Evolutionary conservation across 2,329 filamentous ascomycete species (phyloP).

Genomic region (Xylaria sp.): DNA sequence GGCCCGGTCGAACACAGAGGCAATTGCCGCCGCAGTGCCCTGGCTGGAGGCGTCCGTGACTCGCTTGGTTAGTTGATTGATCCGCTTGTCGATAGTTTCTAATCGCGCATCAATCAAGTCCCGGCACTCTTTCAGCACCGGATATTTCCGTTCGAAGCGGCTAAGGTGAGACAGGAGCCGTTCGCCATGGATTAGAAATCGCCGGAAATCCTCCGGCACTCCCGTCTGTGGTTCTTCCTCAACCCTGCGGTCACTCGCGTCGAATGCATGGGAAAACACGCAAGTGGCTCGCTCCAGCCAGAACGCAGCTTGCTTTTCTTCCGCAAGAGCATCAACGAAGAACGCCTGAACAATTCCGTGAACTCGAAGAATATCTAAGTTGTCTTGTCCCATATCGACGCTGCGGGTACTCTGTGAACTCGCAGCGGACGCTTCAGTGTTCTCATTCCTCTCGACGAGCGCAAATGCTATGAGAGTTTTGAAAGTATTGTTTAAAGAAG

Average conservation of each 20-base stretch:
- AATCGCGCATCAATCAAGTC: slow-evolving; percentile 42
- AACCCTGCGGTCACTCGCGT: slow-evolving; percentile 48
- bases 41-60: slow-evolving; percentile 43
- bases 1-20: slow-evolving; percentile 55
- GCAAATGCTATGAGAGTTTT: slow-evolving; percentile 55
- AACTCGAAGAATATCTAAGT: slow-evolving; percentile 52
- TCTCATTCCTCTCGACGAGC: slow-evolving; percentile 54
- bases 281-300: slow-evolving; percentile 54
- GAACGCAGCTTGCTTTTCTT: slow-evolving; percentile 45
- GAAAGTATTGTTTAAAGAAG: slow-evolving; percentile 51
- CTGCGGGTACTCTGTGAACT: slow-evolving; percentile 46
- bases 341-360: slow-evolving; percentile 58
- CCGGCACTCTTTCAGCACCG: slow-evolving; percentile 36
- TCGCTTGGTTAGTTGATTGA: slow-evolving; percentile 47
- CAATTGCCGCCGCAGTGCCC: slow-evolving; percentile 37
- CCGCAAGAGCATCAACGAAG: slow-evolving; percentile 50
- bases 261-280: slow-evolving; percentile 54
- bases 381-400: slow-evolving; percentile 47
- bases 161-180: slow-evolving; percentile 48
- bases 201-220: slow-evolving; percentile 55
- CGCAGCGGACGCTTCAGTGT: slow-evolving; percentile 42
- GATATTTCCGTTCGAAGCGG: slow-evolving; percentile 41
- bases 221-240: slow-evolving; percentile 45
- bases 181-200: slow-evolving; percentile 55
- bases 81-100: slow-evolving; percentile 43